These are phyloP conservation scores for Alternaria gaisen DNA, from an alignment of 2,329 filamentous ascomycete species.

Conservation along the genomic window DNA sequence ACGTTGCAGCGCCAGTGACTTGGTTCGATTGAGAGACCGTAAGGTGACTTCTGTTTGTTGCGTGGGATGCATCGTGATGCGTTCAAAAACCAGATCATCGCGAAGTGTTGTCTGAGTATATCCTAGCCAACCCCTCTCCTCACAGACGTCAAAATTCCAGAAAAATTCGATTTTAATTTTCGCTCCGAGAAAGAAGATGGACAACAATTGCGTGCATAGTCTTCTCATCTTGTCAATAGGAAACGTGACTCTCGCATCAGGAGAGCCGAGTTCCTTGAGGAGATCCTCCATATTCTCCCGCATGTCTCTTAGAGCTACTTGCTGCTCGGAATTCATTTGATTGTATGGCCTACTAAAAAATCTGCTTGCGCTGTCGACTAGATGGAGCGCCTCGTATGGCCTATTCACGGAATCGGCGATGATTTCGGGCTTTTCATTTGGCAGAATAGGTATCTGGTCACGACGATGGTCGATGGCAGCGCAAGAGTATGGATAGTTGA, in stretches of 20 bases:
- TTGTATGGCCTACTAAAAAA: neutral
- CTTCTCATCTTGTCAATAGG: neutral
- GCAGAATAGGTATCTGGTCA: neutral
- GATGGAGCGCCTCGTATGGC: neutral
- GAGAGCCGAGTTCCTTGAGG: neutral
- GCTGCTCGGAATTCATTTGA: neutral
- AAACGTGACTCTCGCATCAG: neutral
- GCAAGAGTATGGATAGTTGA: neutral
- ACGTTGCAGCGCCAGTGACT: neutral
- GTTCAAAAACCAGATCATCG: neutral
- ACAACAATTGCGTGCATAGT: neutral
- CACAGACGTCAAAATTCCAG: neutral
- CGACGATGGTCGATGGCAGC: accelerated
- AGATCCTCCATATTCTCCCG: accelerated
- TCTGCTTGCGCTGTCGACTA: neutral
- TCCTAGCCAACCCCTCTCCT: neutral
- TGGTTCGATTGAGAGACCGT: accelerated
- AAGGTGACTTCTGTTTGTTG: accelerated
- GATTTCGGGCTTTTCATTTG: neutral
- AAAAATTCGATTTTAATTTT: neutral
- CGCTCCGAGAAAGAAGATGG: neutral
- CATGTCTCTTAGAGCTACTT: neutral
- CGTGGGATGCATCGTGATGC: neutral
- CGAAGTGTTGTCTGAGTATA: neutral
- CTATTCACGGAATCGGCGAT: accelerated